phyloP scores from a whole-genome alignment of 441 rosid species.

The Populus tomentosa region DNA sequence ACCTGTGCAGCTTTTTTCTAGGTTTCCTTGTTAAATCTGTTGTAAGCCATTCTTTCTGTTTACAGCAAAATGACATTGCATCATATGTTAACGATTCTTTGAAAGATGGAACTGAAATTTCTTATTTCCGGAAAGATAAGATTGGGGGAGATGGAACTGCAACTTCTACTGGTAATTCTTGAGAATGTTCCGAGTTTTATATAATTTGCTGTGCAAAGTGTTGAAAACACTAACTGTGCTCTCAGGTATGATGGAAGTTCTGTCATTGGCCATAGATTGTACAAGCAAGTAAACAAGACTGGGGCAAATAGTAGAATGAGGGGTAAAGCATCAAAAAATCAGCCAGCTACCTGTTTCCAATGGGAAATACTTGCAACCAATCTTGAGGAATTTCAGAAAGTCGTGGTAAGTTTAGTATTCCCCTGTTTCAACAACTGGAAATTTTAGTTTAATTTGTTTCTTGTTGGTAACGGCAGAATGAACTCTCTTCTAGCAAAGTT shows the following conservation, averaged over 20 bases:
- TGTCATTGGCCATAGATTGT: slow-evolving; percentile 64
- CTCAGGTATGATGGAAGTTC: slow-evolving; percentile 73
- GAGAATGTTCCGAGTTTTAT: slow-evolving; percentile 15
- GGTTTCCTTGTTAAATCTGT: slow-evolving; percentile 5
- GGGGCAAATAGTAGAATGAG: slow-evolving; percentile 25
- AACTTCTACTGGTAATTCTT: slow-evolving; percentile 61
- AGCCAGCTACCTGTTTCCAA: slow-evolving; percentile 22
- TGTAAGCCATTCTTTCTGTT: slow-evolving; percentile 13
- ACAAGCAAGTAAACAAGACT: slow-evolving; percentile 45
- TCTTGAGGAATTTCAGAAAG: slow-evolving; percentile 54
- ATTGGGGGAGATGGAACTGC: slow-evolving; percentile 56
- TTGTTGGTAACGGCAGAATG: slow-evolving; percentile 46
- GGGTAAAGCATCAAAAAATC: slow-evolving; percentile 31
- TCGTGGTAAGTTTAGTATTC: slow-evolving; percentile 43
- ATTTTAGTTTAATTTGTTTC: slow-evolving; percentile 12
- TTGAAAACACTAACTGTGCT: slow-evolving; percentile 15
- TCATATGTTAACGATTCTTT: slow-evolving; percentile 45
- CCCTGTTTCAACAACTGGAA: slow-evolving; percentile 9
- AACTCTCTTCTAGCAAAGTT: slow-evolving; percentile 51
- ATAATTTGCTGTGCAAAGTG: slow-evolving; percentile 12
- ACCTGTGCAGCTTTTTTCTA: slow-evolving; percentile 8
- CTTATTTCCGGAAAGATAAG: slow-evolving; percentile 55
- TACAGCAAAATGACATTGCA: slow-evolving; percentile 70
- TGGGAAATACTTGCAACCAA: slow-evolving; percentile 87
- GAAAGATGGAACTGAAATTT: slow-evolving; percentile 41